Conservation (phyloP, 2,329 filamentous ascomycete species). For the Metarhizium rileyi region DNA sequence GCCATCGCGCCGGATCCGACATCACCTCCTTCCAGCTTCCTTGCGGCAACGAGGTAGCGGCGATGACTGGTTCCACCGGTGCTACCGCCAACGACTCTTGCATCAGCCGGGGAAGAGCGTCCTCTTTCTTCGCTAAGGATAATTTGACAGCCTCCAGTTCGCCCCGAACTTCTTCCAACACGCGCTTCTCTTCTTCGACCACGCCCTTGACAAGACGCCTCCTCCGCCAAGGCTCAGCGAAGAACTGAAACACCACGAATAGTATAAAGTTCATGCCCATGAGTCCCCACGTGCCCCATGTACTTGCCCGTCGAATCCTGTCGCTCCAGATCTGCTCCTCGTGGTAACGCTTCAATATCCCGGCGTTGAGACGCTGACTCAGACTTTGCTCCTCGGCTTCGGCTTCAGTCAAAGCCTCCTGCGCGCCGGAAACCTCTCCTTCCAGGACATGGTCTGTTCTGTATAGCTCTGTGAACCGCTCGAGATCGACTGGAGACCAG, state of each 20-base stretch:
- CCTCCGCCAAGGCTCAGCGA: constrained; percentile 88
- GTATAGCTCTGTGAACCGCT: constrained; percentile 90
- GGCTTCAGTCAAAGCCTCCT: constrained; percentile 60
- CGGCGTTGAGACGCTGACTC: constrained; percentile 63
- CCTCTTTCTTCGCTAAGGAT: constrained; percentile 17
- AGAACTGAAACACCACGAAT: constrained; percentile 76
- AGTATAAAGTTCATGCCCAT: constrained; percentile 95
- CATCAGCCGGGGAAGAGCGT: constrained; percentile 7
- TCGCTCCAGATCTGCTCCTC: constrained; percentile 99
- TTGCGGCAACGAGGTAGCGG: not conserved
- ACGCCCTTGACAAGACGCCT: constrained; percentile 72
- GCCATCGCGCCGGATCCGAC: constrained; percentile 35
- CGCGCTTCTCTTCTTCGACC: constrained; percentile 63
- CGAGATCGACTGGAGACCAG: constrained; percentile 79
- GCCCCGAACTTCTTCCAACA: constrained; percentile 37
- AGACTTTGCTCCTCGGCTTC: constrained; percentile 75
- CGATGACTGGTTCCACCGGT: constrained; percentile 3
- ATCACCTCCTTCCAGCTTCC: constrained; percentile 34
- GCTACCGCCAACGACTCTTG: constrained; percentile 2
- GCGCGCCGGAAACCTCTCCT: constrained; percentile 64
- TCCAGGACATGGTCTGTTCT: constrained; percentile 89
- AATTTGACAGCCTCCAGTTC: constrained; percentile 29
- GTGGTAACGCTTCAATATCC: constrained; percentile 86
- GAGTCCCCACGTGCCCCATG: constrained; percentile 95
- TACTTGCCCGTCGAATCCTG: constrained; percentile 89